These are phyloP conservation scores for Aureobasidium sp. DNA, from an alignment of 2,329 filamentous ascomycete genomes.

Conservation along the genomic window DNA sequence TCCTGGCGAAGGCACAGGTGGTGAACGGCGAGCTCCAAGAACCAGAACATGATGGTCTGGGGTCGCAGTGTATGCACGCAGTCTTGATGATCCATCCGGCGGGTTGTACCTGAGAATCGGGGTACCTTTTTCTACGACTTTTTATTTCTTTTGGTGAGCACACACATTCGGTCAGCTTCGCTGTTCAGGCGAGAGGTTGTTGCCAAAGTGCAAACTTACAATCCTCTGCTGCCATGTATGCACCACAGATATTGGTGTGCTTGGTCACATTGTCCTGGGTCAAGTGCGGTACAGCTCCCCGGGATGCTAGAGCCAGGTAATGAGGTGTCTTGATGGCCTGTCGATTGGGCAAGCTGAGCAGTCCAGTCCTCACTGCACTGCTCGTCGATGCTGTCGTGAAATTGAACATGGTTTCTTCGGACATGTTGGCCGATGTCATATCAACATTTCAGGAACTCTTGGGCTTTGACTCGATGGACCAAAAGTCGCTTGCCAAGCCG, in stretches of 20 bases:
- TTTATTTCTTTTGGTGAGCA: conserved; percentile 28
- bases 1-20: conserved; percentile 64
- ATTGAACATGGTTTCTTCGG: conserved; percentile 31
- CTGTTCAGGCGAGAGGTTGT: conserved; percentile 3
- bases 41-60: conserved; percentile 58
- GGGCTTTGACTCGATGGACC: neutral
- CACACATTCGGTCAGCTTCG: conserved; percentile 28
- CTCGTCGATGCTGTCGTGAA: conserved; percentile 30
- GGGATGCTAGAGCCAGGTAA: conserved; percentile 70
- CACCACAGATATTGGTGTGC: conserved; percentile 55
- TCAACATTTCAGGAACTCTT: neutral
- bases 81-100: conserved; percentile 40
- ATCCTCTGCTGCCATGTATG: conserved; percentile 83
- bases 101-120: conserved; percentile 44
- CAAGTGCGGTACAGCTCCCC: conserved; percentile 79
- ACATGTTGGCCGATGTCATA: neutral
- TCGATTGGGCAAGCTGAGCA: conserved; percentile 53
- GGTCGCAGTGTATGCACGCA: conserved; percentile 71
- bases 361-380: conserved; percentile 56
- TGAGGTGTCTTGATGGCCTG: conserved; percentile 71
- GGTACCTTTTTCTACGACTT: conserved; percentile 55
- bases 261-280: conserved; percentile 72
- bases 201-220: conserved; percentile 50
- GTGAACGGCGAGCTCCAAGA: conserved; percentile 67
- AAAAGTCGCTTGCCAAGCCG: neutral